Percentiles rank a stretch among this genome's conserved stretches.
Evolutionary conservation across 2,329 filamentous ascomycete genomes (phyloP).

Genomic region (Zasmidium cellare): DNA sequence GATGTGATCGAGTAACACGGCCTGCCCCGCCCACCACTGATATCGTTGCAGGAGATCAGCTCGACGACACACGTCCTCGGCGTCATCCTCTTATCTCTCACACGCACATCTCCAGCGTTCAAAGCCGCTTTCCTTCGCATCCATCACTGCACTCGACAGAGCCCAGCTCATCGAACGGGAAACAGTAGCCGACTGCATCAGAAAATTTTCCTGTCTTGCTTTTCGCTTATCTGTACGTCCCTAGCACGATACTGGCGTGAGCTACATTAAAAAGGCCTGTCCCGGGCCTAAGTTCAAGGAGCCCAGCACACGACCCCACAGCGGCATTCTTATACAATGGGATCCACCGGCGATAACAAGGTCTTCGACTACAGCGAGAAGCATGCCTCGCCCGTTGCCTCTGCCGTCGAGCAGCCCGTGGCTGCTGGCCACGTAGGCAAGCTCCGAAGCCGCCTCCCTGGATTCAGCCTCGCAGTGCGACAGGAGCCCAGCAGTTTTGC

Average conservation of each 20-base stretch:
- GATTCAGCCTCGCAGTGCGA: conserved; percentile 34
- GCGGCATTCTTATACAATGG: conserved; percentile 12
- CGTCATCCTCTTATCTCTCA: too few species aligned
- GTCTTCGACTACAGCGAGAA: conserved; percentile 19
- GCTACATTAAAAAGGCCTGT: neutral
- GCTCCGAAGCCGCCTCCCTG: conserved; percentile 25
- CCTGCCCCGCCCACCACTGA: neutral
- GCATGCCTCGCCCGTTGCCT: conserved; percentile 26
- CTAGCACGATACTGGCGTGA: neutral
- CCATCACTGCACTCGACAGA: neutral
- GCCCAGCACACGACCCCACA: neutral
- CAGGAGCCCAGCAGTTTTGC: conserved; percentile 40
- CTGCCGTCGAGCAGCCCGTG: conserved; percentile 23
- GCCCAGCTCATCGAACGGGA: neutral
- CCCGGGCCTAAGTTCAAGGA: neutral
- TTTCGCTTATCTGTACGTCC: neutral
- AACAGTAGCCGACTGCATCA: neutral
- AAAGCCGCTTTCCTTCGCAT: neutral
- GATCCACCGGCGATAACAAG: conserved; percentile 10
- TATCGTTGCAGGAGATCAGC: neutral
- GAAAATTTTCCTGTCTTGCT: neutral
- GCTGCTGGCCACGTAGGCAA: conserved; percentile 27
- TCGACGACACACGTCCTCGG: neutral
- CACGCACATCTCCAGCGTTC: neutral
- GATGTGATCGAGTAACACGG: neutral